Evolutionary conservation across 371 early-diverging fungal genomes (phyloP).

Genomic region (Rhizopus sp.): DNA sequence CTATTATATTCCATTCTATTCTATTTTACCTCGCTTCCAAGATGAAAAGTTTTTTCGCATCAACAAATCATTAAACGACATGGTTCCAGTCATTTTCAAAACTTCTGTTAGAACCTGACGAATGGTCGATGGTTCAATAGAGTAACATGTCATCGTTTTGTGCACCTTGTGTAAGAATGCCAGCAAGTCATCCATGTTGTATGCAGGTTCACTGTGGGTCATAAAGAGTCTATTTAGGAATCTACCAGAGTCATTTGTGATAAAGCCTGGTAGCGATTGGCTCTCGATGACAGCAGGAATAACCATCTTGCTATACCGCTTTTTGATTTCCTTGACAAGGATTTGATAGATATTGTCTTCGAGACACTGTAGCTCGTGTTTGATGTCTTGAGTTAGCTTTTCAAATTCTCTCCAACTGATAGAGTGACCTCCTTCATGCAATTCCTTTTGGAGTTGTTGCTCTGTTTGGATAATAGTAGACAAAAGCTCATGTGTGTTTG

Average conservation of each 20-base stretch:
- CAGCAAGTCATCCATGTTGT: slow-evolving; percentile 88
- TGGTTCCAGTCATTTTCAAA: slow-evolving; percentile 86
- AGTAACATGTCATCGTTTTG: slow-evolving; percentile 92
- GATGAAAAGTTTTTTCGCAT: slow-evolving; percentile 88
- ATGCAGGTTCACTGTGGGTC: slow-evolving; percentile 68
- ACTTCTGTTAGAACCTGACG: slow-evolving; percentile 86
- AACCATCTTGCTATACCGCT: slow-evolving; percentile 85
- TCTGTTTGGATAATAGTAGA: slow-evolving; percentile 54
- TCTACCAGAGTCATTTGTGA: slow-evolving; percentile 84
- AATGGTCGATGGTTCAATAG: slow-evolving; percentile 76
- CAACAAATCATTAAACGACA: slow-evolving; percentile 92
- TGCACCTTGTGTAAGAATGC: slow-evolving; percentile 87
- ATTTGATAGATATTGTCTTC: slow-evolving; percentile 70
- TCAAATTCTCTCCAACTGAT: slow-evolving; percentile 56
- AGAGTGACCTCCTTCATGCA: slow-evolving; percentile 27
- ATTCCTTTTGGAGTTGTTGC: slow-evolving; percentile 34
- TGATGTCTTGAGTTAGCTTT: slow-evolving; percentile 58
- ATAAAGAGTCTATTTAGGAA: slow-evolving; percentile 78
- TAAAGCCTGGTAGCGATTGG: slow-evolving; percentile 89
- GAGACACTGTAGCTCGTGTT: slow-evolving; percentile 65
- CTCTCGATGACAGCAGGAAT: slow-evolving; percentile 92
- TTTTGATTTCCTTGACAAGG: slow-evolving; percentile 94
- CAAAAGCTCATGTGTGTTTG: slow-evolving; percentile 91
- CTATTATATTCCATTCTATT: slow-evolving; percentile 44
- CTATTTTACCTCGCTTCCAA: slow-evolving; percentile 82